Percentiles rank a stretch among this genome's conserved stretches.
phyloP scores from a whole-genome alignment of 805 yeast genomes.

The Schizosaccharomyces octosporus region DNA sequence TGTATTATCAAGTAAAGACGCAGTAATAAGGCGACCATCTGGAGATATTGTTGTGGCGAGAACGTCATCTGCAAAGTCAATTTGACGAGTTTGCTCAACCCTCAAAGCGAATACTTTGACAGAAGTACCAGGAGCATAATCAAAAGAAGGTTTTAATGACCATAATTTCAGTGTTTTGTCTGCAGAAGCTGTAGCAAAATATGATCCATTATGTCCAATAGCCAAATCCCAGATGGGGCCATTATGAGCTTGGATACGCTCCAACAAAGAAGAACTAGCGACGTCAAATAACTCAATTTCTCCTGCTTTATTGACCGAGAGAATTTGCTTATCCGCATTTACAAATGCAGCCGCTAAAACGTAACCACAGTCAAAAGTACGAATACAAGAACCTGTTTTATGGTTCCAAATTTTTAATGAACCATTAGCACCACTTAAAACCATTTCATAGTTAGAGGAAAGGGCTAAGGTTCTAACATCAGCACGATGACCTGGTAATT shows the following conservation, averaged over 20 bases:
- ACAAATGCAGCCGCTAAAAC: conserved; percentile 56
- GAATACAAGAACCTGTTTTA: conserved; percentile 42
- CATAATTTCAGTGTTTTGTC: conserved; percentile 79
- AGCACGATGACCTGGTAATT: conserved; percentile 64
- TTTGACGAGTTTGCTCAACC: conserved; percentile 48
- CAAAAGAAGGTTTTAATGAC: conserved; percentile 42
- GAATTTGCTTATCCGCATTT: conserved; percentile 55
- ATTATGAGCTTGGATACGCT: conserved; percentile 52
- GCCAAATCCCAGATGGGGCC: conserved; percentile 83
- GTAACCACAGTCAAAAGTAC: conserved; percentile 77
- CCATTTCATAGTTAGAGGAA: conserved; percentile 51
- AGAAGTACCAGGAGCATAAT: conserved; percentile 46
- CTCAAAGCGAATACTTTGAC: conserved; percentile 28
- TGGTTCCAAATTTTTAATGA: conserved; percentile 72
- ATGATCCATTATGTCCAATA: conserved; percentile 60
- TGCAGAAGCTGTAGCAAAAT: conserved; percentile 76
- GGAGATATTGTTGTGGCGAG: conserved; percentile 59
- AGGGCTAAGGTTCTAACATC: conserved; percentile 69
- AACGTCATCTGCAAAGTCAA: conserved; percentile 72
- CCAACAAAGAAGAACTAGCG: conserved; percentile 52
- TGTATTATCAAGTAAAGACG: conserved; percentile 74
- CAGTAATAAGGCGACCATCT: conserved; percentile 51
- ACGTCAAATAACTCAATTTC: conserved; percentile 63
- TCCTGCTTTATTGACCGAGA: conserved; percentile 75
- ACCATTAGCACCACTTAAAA: conserved; percentile 83